Evolutionary conservation across 306 rosid genomes (phyloP), one percentile per base, ranked within the genome.

Genomic region (Abrus pulchellus): DNA sequence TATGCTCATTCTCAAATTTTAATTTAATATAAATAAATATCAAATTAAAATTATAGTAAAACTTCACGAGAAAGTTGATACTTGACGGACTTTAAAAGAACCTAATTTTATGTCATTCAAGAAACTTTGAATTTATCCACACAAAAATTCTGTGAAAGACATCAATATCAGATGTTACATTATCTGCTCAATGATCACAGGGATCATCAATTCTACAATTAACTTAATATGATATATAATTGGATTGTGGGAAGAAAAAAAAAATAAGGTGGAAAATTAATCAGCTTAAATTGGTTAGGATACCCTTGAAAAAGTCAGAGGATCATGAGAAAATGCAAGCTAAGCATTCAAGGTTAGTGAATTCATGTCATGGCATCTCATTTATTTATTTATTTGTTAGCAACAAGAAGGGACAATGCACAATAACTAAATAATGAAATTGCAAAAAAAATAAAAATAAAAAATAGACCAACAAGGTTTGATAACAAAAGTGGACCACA

Each of bases 251-350:
- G 1, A 54, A 40, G 36, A 38, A 53, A 30, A 41, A 64, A 61
- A 3, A 40, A 47, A 48, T 45, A 74, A 41, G 7, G 4, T 32
- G 45, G 11, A 56, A 20, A 45, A 49, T 76, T 82, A 75, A 72
- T 59, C 76, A 20, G 49, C 27, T 47, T 56, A 70, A 41, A 33
- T 57, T 83, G 82, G 83, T 67, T 11, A 41, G 0, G 4, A 41
- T 30, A 11, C 1, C 54, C 1, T 83, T 83, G 89, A 86, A 83
- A 79, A 7, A 74, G 86, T 86, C 87, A 86, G 48, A 50, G 75
- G 68, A 53, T 38, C 11, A 82, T 59, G 45, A 59, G 43, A 80
- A 76, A 65, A 47, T 45, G 62, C 14, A 85, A 77, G 14, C 33
- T 48, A 77, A 70, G 55, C 63, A 27, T 53, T 34, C 13, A 48